Percentiles rank a stretch among this genome's conserved stretches.
Conservation (phyloP, 352 stramenopile genomes). For the Peronospora belbahrii region DNA sequence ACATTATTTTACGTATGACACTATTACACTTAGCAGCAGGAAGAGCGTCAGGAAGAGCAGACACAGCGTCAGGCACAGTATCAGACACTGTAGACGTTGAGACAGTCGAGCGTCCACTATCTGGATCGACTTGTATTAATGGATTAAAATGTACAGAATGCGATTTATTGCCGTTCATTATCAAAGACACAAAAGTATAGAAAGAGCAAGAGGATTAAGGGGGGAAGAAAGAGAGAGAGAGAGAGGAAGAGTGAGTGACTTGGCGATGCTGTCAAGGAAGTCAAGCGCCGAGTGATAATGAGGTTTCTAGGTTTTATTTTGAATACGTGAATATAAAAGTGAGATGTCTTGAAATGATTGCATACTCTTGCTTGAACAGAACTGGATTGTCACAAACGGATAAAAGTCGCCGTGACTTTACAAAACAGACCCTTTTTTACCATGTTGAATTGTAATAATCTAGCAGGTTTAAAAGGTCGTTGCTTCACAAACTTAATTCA, state of each 20-base stretch:
- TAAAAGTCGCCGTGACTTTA: too few species aligned
- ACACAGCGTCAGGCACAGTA: background rate
- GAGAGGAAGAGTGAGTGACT: conserved; percentile 1
- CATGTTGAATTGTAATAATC: too few species aligned
- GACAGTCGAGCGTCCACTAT: conserved; percentile 35
- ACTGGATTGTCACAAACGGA: too few species aligned
- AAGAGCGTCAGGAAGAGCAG: conserved; percentile 2
- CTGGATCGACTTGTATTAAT: conserved; percentile 43
- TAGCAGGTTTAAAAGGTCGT: too few species aligned
- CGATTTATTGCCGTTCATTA: conserved; percentile 48
- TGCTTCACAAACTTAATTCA: too few species aligned
- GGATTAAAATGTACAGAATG: conserved; percentile 68
- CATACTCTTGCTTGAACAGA: too few species aligned
- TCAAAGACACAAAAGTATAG: background rate
- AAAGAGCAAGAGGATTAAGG: background rate
- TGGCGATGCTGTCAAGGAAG: conserved; percentile 1
- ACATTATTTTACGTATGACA: conserved; percentile 67
- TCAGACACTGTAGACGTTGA: conserved; percentile 1
- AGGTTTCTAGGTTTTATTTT: too few species aligned
- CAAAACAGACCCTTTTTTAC: too few species aligned
- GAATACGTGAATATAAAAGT: too few species aligned
- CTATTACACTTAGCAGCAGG: conserved; percentile 24
- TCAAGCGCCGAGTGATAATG: conserved; percentile 8
- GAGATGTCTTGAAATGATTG: conserved; percentile 7
- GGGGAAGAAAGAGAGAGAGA: too few species aligned